Conservation (phyloP, 2,329 filamentous ascomycete species). For the Fusarium camptoceras region DNA sequence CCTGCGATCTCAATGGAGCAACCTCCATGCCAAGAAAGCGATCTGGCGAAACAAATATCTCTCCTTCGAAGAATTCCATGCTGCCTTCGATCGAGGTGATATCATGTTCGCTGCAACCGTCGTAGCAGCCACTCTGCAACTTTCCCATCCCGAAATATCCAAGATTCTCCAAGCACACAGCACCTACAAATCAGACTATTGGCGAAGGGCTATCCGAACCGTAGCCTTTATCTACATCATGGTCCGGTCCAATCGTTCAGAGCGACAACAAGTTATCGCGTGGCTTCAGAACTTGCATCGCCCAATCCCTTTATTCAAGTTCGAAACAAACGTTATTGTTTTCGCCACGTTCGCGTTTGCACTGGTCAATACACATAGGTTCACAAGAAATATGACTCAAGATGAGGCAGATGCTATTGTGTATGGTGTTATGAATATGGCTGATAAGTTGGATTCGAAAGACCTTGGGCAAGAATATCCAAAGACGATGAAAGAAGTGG, state of each 20-base stretch:
- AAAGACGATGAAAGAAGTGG: not conserved
- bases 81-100: not conserved
- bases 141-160: not conserved
- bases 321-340: not conserved
- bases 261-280: not conserved
- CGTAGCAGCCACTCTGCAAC: not conserved
- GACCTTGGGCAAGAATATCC: not conserved
- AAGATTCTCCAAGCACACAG: not conserved
- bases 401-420: not conserved
- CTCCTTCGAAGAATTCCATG: not conserved
- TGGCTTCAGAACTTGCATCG: not conserved
- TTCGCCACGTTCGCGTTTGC: not conserved
- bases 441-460: not conserved
- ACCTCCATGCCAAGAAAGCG: not conserved
- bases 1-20: not conserved
- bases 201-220: not conserved
- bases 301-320: accelerated
- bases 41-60: not conserved
- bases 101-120: not conserved
- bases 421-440: not conserved
- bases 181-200: not conserved
- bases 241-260: not conserved
- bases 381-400: not conserved
- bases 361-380: not conserved
- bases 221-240: not conserved